phyloP scores from a whole-genome alignment of 768 basidiomycete genomes.

The Suillus bovinus region DNA sequence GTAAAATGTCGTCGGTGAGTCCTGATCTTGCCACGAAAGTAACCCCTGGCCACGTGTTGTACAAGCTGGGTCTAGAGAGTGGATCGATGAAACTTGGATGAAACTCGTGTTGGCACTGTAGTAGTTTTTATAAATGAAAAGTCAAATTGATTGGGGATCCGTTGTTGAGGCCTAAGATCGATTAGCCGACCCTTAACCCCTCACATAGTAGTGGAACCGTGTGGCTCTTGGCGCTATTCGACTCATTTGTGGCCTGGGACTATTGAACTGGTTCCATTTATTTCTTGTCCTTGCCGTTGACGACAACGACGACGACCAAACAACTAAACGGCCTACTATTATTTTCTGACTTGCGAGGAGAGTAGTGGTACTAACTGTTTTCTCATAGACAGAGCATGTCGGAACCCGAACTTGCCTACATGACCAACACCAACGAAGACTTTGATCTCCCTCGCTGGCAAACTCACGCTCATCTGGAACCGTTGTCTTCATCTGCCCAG shows the following conservation, averaged over 20 bases:
- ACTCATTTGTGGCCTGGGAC: slow-evolving; percentile 11
- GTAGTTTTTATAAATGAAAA: not conserved
- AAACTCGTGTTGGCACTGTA: slow-evolving; percentile 4
- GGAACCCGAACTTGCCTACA: slow-evolving; percentile 74
- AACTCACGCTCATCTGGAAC: slow-evolving; percentile 44
- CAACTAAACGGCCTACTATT: slow-evolving; percentile 1
- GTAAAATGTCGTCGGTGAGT: not conserved
- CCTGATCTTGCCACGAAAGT: not conserved
- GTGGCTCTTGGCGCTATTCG: slow-evolving; percentile 18
- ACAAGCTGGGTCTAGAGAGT: not conserved
- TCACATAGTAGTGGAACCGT: slow-evolving; percentile 15
- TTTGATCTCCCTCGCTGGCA: slow-evolving; percentile 70
- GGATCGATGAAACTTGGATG: not conserved
- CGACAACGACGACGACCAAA: slow-evolving; percentile 15
- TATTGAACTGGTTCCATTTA: slow-evolving; percentile 17
- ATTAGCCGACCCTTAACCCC: slow-evolving; percentile 35
- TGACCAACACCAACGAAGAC: slow-evolving; percentile 76
- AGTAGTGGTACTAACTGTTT: slow-evolving; percentile 2
- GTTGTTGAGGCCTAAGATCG: slow-evolving; percentile 11
- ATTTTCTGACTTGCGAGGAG: slow-evolving; percentile 8
- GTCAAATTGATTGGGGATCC: slow-evolving; percentile 12
- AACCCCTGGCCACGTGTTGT: not conserved
- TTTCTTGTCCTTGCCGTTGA: slow-evolving; percentile 16
- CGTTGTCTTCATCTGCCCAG: slow-evolving; percentile 60
- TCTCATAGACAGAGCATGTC: slow-evolving; percentile 48